Conservation (phyloP, 163 green algal species). For the Chlorella variabilis region DNA sequence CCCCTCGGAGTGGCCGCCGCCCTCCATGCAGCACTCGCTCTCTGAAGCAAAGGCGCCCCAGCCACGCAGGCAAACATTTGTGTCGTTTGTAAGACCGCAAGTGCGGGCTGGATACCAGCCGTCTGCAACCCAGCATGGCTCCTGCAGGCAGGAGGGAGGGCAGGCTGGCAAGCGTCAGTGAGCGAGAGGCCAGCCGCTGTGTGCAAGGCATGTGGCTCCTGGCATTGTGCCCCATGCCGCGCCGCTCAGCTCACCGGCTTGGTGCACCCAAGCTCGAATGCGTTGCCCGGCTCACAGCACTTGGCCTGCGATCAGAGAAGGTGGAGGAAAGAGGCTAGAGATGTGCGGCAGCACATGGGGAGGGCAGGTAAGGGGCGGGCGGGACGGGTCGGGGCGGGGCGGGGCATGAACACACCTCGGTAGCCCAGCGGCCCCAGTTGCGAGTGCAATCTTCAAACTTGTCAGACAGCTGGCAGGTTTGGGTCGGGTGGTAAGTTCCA, state of each 20-base stretch:
- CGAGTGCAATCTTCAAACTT: slow-evolving; percentile 37
- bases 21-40: slow-evolving; percentile 12
- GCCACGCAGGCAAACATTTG: slow-evolving; percentile 30
- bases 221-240: too few relatives aligned
- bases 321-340: too few relatives aligned
- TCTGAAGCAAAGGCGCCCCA: slow-evolving; percentile 33
- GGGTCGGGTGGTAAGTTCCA: slow-evolving; percentile 29
- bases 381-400: too few relatives aligned
- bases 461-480: slow-evolving; percentile 24
- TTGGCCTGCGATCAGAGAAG: too few relatives aligned
- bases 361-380: too few relatives aligned
- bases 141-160: background rate
- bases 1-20: slow-evolving; percentile 11
- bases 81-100: slow-evolving; percentile 29
- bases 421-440: slow-evolving; percentile 42
- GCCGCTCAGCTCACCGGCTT: background rate
- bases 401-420: slow-evolving; percentile 31
- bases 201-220: too few relatives aligned
- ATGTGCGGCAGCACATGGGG: too few relatives aligned
- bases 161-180: too few relatives aligned
- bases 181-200: too few relatives aligned
- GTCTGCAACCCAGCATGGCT: slow-evolving; percentile 34
- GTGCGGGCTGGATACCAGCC: slow-evolving; percentile 20
- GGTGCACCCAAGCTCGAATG: slow-evolving; percentile 40
- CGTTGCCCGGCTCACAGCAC: slow-evolving; percentile 41